Evolutionary conservation across 208 protist species (phyloP).

Genomic region (Leishmania gerbilli): DNA sequence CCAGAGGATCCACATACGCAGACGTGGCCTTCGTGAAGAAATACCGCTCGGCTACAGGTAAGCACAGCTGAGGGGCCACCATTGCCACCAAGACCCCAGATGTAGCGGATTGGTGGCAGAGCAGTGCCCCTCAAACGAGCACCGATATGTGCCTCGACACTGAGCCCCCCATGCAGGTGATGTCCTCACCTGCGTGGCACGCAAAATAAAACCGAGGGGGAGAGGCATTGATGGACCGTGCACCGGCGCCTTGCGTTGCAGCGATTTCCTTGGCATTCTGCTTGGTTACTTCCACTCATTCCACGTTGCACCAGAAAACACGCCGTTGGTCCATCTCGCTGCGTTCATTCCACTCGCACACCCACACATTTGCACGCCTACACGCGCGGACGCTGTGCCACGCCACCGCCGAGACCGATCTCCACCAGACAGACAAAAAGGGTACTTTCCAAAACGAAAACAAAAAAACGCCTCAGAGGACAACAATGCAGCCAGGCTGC

Average conservation of each 20-base stretch:
- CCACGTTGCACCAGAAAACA: background rate
- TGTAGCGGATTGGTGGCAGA: background rate
- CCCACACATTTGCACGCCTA: background rate
- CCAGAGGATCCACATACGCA: background rate
- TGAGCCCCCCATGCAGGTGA: background rate
- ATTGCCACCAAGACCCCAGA: too few species aligned
- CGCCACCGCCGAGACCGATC: background rate
- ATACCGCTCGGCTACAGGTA: background rate
- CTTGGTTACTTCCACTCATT: background rate
- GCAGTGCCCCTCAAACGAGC: too few species aligned
- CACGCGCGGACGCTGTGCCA: background rate
- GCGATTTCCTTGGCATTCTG: background rate
- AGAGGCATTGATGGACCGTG: background rate
- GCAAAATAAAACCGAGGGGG: background rate
- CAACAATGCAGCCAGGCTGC: background rate
- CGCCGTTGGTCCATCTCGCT: background rate
- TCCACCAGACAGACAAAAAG: background rate
- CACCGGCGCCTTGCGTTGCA: background rate
- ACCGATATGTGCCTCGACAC: background rate
- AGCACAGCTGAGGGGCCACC: background rate
- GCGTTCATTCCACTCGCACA: background rate
- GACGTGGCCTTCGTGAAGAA: background rate
- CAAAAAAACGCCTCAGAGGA: background rate
- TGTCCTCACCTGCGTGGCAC: background rate
- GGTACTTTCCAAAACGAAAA: background rate